These are phyloP conservation scores for Phanerodontia chrysosporium DNA, from an alignment of 768 basidiomycete genomes.

Conservation along the genomic window DNA sequence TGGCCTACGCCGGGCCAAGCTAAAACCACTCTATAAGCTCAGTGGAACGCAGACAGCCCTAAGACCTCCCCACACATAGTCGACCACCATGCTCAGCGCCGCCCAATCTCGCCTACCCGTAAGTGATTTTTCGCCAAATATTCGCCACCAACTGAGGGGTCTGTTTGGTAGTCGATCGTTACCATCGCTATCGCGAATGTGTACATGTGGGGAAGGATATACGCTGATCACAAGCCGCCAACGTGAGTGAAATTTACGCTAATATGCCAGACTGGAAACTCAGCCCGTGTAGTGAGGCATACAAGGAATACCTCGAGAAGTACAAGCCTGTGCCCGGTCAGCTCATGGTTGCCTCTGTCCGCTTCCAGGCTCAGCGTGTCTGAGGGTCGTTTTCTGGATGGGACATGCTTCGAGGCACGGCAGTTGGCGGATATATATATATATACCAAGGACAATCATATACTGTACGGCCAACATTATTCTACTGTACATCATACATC, in stretches of 20 bases:
- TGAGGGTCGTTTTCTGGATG: too few relatives aligned
- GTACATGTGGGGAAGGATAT: neutral
- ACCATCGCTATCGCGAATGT: neutral
- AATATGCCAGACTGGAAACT: neutral
- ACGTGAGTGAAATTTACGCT: neutral
- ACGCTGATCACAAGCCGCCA: neutral
- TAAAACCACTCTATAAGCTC: neutral
- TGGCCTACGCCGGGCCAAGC: neutral
- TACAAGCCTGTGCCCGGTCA: neutral
- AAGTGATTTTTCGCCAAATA: neutral
- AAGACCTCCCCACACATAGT: neutral
- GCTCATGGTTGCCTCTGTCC: neutral
- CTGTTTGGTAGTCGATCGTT: neutral
- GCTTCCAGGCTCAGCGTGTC: neutral
- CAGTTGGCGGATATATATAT: too few relatives aligned
- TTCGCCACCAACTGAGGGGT: neutral
- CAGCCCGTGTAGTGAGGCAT: neutral
- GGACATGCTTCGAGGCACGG: too few relatives aligned
- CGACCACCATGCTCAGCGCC: conserved; percentile 1
- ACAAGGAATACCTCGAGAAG: neutral
- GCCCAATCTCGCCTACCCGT: neutral
- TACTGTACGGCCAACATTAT: too few relatives aligned
- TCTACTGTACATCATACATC: too few relatives aligned
- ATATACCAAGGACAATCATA: too few relatives aligned
- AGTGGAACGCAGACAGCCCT: neutral